phyloP scores from a whole-genome alignment of 2,329 filamentous ascomycete genomes.

The Ophiostoma perfectum region DNA sequence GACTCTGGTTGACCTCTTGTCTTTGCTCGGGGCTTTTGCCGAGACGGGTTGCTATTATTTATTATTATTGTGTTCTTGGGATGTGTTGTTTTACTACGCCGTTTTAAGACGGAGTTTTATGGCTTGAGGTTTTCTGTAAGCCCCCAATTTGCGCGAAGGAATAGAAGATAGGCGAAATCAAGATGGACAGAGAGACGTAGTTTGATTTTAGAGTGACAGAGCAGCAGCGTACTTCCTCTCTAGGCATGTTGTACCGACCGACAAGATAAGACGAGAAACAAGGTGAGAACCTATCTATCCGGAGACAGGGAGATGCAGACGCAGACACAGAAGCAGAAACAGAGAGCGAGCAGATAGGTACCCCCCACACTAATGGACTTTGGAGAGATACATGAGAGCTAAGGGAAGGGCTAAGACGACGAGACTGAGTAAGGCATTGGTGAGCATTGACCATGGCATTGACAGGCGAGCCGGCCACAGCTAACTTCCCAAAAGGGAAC shows the following conservation, averaged over 20 bases:
- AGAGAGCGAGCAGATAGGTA: neutral
- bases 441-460: slow-evolving; percentile 7
- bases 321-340: neutral
- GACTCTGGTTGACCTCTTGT: too few relatives aligned
- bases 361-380: neutral
- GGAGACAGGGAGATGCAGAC: neutral
- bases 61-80: neutral
- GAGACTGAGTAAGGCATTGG: neutral
- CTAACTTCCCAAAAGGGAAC: slow-evolving; percentile 2
- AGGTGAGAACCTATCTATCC: neutral
- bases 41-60: neutral
- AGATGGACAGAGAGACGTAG: too few relatives aligned
- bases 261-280: neutral
- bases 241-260: neutral
- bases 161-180: too few relatives aligned
- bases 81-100: too few relatives aligned
- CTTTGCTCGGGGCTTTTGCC: too few relatives aligned
- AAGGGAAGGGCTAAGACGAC: too few relatives aligned
- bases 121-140: too few relatives aligned
- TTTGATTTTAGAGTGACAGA: neutral
- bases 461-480: neutral
- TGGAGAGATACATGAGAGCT: neutral
- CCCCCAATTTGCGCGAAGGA: too few relatives aligned
- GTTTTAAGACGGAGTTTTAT: too few relatives aligned
- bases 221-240: slow-evolving; percentile 3